Conservation (phyloP, 2,329 filamentous ascomycete genomes). For the Colletotrichum cordylinicola region DNA sequence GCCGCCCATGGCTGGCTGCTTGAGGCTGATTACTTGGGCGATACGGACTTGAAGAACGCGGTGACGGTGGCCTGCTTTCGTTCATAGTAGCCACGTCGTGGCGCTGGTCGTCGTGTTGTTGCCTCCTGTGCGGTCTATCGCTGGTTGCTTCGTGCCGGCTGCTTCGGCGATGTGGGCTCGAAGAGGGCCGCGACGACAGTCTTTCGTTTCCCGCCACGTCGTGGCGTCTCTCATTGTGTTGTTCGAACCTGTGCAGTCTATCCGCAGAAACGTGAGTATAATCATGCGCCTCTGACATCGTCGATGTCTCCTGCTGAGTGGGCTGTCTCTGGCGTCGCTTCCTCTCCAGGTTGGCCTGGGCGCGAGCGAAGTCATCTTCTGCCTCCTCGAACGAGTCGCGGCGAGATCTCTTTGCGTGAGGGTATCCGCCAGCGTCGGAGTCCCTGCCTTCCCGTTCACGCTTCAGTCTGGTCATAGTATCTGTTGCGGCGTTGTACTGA, state of each 20-base stretch:
- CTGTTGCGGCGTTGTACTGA: not conserved
- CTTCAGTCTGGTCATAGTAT: not conserved
- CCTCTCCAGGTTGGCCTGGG: not conserved
- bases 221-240: not conserved
- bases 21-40: too few relatives aligned
- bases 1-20: not conserved
- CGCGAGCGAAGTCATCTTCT: not conserved
- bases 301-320: not conserved
- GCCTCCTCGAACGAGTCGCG: not conserved
- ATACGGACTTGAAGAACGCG: too few relatives aligned
- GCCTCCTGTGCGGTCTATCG: too few relatives aligned
- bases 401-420: not conserved
- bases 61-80: too few relatives aligned
- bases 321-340: not conserved
- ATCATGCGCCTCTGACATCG: not conserved
- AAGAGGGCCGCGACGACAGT: too few relatives aligned
- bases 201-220: not conserved
- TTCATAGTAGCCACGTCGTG: too few relatives aligned
- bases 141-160: too few relatives aligned
- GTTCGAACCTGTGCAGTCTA: not conserved
- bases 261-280: not conserved
- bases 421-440: not conserved
- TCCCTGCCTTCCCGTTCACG: not conserved
- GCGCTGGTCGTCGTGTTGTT: too few relatives aligned
- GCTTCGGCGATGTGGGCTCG: too few relatives aligned